Base-by-base conservation (phyloP, 441 rosid species). In the Pelargonium fulgidum region DNA sequence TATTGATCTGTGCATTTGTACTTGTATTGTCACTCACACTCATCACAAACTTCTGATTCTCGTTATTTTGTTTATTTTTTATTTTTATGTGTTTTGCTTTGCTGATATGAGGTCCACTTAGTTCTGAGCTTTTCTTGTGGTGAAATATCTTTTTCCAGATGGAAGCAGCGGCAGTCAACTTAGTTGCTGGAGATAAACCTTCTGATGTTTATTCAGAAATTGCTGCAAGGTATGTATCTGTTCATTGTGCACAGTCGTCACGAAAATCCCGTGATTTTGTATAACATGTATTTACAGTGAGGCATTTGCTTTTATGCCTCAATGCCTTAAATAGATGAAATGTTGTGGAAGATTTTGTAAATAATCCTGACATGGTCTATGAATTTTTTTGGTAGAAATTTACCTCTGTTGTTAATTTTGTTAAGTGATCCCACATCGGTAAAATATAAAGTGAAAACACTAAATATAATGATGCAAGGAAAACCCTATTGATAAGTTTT, bases 201-300 rank as follows among this genome's bases (percentile, higher is more conserved):
- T 92, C 96, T 72, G 99, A 94, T 81, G 94, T 94, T 73, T 94
- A 94, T 78, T 82, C 97, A 56, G 99, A 87, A 84, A 94, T 94
- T 77, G 92, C 99, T 68, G 73, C 65, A 77, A 94, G 99, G 99
- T 93, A 87, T 67, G 33, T 13, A 61, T 63, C 66, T 33, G 66
- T 47, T 65, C 41, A 63, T 13, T 33, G 64, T 36, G 62, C 16
- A 29, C 36, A 62, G 54, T 24, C 29, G 66, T 29, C 22, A 66
- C 9, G 6, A 59, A 48, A 63, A 9, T 66, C 67, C 36, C n/a
- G 13, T 11, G 24, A 39, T 58, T 20, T 44, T 77, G 68, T 59
- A 12, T 62, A 3, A 45, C 47, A 58, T 42, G 33, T 65, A 50
- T 72, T 73, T 65, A 14, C 62, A 19, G 65, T 66, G 52, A 47